phyloP scores from a whole-genome alignment of 2,329 filamentous ascomycete genomes.

The Penicillium polonicum region DNA sequence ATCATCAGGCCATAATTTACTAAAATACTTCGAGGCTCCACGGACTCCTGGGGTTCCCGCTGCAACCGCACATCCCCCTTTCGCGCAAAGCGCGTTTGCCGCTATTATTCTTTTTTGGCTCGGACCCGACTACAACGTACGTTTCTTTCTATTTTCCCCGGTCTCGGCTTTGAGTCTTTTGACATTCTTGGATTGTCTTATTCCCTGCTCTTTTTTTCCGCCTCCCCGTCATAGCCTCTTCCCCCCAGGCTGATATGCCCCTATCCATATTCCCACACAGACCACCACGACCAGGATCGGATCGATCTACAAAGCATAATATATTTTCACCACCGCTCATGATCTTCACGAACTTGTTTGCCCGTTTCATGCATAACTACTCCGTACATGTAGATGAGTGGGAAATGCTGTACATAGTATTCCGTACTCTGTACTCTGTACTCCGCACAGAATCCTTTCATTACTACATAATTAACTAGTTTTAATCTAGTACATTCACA shows the following conservation, averaged over 20 bases:
- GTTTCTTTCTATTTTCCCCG: background rate
- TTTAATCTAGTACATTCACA: background rate
- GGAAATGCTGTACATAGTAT: background rate
- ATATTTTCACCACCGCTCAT: slow-evolving; percentile 1
- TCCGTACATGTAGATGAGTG: no score
- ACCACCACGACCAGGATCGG: background rate
- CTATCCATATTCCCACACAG: background rate
- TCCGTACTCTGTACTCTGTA: background rate
- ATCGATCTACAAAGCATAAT: slow-evolving; percentile 11
- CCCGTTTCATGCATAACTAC: background rate
- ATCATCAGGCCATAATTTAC: slow-evolving; percentile 16
- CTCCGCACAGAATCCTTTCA: background rate
- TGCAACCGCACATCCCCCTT: slow-evolving; percentile 33
- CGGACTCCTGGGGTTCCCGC: slow-evolving; percentile 32
- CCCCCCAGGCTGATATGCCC: background rate
- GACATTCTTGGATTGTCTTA: background rate
- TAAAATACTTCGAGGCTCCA: slow-evolving; percentile 12
- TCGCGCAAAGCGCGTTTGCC: slow-evolving; percentile 43
- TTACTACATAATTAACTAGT: background rate
- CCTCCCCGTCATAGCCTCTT: slow-evolving; percentile 2
- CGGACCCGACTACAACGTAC: background rate
- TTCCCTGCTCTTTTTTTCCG: background rate
- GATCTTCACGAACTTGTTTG: background rate
- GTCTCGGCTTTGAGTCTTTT: background rate
- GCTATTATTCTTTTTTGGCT: slow-evolving; percentile 19